A percentile compares a stretch with the other conserved stretches of the same genome.
Evolutionary conservation across 257 asterid genomes (phyloP).

Genomic region (Fraxinus cuspidata): DNA sequence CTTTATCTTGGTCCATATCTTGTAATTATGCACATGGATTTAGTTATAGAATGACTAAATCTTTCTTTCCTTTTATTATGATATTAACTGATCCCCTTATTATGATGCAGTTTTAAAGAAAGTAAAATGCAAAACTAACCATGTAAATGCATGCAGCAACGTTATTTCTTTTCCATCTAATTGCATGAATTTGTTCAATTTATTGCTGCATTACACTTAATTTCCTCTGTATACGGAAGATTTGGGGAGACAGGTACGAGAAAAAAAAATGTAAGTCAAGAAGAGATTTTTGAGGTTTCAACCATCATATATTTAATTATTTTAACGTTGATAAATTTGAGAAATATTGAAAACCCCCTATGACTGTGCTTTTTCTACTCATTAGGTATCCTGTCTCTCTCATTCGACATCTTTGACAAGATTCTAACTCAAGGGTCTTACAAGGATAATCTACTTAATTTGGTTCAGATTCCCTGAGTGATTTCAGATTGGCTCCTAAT

Average conservation of each 20-base stretch:
- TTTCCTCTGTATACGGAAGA: neutral
- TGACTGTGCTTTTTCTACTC: no score
- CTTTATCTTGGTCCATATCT: neutral
- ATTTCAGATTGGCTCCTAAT: no score
- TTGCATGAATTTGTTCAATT: neutral
- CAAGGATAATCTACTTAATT: no score
- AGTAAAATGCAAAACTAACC: neutral
- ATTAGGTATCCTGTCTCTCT: no score
- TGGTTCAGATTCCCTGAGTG: no score
- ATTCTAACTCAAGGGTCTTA: no score
- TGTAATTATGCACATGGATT: no score
- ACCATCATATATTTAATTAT: neutral
- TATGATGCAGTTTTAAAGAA: neutral
- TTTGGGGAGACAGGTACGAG: neutral
- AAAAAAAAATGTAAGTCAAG: neutral
- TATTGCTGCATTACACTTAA: neutral
- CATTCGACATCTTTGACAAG: no score
- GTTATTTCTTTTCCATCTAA: no score
- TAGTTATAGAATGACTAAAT: neutral
- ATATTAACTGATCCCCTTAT: neutral
- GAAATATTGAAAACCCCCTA: no score
- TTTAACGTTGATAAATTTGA: no score
- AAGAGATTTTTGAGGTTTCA: neutral
- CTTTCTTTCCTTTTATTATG: neutral
- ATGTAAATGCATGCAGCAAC: neutral